These are phyloP conservation scores for Magnaporthiopsis incrustans DNA, from an alignment of 2,329 filamentous ascomycete genomes.

Conservation along the genomic window DNA sequence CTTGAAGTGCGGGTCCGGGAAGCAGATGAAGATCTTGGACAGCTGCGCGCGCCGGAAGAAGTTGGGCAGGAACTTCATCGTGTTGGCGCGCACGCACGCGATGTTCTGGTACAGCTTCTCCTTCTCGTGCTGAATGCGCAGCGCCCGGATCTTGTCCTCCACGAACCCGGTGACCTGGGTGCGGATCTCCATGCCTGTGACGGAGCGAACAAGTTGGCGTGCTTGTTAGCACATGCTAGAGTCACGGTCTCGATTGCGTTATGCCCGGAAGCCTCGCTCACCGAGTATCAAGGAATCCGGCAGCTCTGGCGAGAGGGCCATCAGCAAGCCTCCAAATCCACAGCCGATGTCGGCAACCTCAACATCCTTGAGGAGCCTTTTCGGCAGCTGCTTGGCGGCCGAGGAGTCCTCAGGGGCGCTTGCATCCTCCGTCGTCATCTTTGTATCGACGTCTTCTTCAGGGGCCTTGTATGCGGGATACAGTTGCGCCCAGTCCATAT, in stretches of 20 bases:
- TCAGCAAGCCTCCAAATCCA: slow-evolving; percentile 84
- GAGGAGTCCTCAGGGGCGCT: slow-evolving; percentile 5
- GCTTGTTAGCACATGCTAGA: neutral
- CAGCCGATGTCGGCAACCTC: slow-evolving; percentile 96
- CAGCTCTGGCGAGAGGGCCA: slow-evolving; percentile 73
- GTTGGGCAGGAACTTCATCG: slow-evolving; percentile 99
- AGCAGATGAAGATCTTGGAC: slow-evolving; percentile 91
- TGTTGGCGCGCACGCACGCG: slow-evolving; percentile 82
- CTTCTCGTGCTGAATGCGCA: slow-evolving; percentile 54
- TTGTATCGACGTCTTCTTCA: slow-evolving; percentile 6
- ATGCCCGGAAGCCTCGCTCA: slow-evolving; percentile 28
- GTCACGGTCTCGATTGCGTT: neutral
- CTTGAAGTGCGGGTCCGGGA: slow-evolving; percentile 98
- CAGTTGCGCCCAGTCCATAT: slow-evolving; percentile 86
- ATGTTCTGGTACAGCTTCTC: slow-evolving; percentile 68
- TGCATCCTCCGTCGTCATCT: slow-evolving; percentile 9
- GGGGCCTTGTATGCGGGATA: slow-evolving; percentile 62
- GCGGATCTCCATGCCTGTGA: slow-evolving; percentile 80
- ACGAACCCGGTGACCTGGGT: slow-evolving; percentile 86
- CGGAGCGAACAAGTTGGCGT: neutral
- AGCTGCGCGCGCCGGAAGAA: slow-evolving; percentile 82
- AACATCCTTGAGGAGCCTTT: slow-evolving; percentile 56
- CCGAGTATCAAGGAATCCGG: slow-evolving; percentile 79
- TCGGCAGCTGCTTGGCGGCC: slow-evolving; percentile 11
- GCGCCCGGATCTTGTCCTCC: slow-evolving; percentile 73